These are phyloP conservation scores for Tetrahymena malaccensis DNA, from an alignment of 73 alveolate species.

Conservation along the genomic window DNA sequence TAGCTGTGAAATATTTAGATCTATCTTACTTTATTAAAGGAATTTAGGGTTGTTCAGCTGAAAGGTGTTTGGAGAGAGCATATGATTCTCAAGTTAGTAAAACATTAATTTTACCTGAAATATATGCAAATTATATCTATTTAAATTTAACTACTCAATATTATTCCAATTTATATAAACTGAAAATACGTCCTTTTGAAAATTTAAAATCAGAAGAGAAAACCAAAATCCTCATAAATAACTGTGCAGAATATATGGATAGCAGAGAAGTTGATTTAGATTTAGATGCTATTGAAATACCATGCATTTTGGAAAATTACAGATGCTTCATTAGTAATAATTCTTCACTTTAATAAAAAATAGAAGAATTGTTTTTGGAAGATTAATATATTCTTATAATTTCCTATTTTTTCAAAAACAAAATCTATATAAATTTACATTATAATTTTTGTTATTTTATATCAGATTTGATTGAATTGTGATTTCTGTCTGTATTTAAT, in stretches of 20 bases:
- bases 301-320: neutral
- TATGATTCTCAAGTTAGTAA: neutral
- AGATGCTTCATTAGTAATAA: neutral
- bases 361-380: neutral
- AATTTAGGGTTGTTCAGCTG: neutral
- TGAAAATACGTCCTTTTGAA: neutral
- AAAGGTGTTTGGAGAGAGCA: neutral
- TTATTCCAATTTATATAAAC: too few species aligned
- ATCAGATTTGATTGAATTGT: neutral
- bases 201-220: neutral
- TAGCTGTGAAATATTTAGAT: too few species aligned
- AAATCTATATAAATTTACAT: too few species aligned
- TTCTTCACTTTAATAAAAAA: too few species aligned
- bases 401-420: too few species aligned
- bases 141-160: too few species aligned
- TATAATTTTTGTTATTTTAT: too few species aligned
- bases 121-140: neutral
- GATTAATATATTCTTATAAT: neutral
- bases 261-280: too few species aligned
- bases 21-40: neutral
- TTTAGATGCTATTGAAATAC: neutral
- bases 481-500: too few species aligned
- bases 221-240: too few species aligned
- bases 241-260: too few species aligned
- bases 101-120: neutral